Conservation (phyloP, 148 eudicot genomes). For the Mesembryanthemum crystallinum region DNA sequence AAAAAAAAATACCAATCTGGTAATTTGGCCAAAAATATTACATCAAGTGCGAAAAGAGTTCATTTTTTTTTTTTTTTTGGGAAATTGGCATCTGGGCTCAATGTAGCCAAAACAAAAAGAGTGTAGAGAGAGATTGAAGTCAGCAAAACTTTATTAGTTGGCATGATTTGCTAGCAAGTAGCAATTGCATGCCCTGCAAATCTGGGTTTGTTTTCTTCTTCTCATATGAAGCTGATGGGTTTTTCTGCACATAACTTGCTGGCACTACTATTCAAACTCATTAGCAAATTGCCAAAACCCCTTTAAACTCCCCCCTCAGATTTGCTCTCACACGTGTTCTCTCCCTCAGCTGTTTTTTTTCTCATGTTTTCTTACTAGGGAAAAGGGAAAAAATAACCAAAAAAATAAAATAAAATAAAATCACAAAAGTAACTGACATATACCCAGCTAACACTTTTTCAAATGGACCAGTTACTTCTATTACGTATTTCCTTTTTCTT, state of each 20-base stretch:
- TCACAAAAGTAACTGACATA: constrained; percentile 24
- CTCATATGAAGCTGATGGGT: constrained; percentile 6
- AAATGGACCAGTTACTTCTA: background rate
- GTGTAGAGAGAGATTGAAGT: background rate
- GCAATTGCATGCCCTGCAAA: constrained; percentile 28
- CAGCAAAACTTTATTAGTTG: constrained; percentile 6
- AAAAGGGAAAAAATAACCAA: background rate
- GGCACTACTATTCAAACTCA: constrained; percentile 13
- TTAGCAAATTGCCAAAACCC: constrained; percentile 28
- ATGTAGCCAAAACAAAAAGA: background rate
- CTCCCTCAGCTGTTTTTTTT: constrained; percentile 14
- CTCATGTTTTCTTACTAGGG: background rate
- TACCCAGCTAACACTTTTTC: constrained; percentile 19
- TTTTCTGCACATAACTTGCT: constrained; percentile 10
- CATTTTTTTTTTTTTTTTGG: too few species aligned
- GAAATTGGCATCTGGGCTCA: too few species aligned
- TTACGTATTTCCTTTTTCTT: background rate
- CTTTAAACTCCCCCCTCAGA: constrained; percentile 21
- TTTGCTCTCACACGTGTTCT: constrained; percentile 30
- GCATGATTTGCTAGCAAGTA: background rate
- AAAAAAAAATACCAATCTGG: too few species aligned
- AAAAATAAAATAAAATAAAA: background rate
- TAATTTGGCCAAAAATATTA: too few species aligned
- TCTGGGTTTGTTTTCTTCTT: constrained; percentile 20
- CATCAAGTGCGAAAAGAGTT: too few species aligned